Percentiles rank a stretch among this genome's conserved stretches.
Evolutionary conservation across 352 stramenopile species (phyloP).

Genomic region (Phytophthora niederhauseri): DNA sequence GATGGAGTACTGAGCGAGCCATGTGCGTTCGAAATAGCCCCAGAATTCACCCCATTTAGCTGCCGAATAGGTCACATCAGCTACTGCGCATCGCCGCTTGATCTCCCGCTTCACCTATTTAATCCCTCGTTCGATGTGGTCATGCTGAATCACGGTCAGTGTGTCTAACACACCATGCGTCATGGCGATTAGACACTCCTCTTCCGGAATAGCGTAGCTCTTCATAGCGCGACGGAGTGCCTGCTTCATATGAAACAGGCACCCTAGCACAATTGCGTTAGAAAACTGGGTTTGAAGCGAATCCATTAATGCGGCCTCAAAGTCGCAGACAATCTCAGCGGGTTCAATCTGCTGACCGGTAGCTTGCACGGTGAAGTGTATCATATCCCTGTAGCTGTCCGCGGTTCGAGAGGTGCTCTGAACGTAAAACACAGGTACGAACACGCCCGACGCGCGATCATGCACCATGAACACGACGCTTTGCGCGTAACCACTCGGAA

Average conservation of each 20-base stretch:
- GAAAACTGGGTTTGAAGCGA: not conserved
- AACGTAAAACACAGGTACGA: not conserved
- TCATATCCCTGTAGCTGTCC: not conserved
- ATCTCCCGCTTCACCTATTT: slow-evolving; percentile 3
- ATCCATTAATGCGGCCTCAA: not conserved
- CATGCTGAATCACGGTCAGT: not conserved
- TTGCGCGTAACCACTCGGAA: not conserved
- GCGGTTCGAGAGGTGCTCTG: not conserved
- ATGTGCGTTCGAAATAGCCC: slow-evolving; percentile 8
- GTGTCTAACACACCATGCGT: not conserved
- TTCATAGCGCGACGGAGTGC: not conserved
- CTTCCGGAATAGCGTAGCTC: not conserved
- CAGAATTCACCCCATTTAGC: slow-evolving; percentile 6
- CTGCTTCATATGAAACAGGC: slow-evolving; percentile 1
- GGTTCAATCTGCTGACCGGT: not conserved
- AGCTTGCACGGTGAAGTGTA: not conserved
- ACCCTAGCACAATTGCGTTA: not conserved
- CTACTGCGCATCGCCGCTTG: not conserved
- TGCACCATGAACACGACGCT: not conserved
- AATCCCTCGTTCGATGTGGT: not conserved
- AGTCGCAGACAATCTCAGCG: not conserved
- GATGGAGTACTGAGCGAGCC: slow-evolving; percentile 1
- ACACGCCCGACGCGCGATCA: not conserved
- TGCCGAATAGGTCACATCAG: not conserved
- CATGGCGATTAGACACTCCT: not conserved